Base-by-base conservation (phyloP, 495 filamentous ascomycete genomes). In the Staphylotrichum longicolle region DNA sequence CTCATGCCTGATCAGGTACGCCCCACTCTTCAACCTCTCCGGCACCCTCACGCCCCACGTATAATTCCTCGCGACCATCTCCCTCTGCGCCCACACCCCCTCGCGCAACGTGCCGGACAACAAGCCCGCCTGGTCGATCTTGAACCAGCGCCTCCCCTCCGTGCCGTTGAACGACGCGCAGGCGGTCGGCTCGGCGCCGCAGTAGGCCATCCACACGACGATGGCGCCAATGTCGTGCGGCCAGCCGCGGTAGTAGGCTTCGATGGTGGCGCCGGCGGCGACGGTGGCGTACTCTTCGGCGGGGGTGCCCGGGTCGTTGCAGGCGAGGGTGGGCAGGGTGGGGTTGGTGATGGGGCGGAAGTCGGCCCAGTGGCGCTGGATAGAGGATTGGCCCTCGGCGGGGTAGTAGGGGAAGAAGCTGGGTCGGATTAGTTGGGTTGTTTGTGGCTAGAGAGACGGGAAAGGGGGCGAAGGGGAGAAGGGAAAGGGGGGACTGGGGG, bases 341-440 rank as follows among this genome's bases (percentile, higher is more conserved):
- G 7, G 6, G 27, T 54, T 35, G 20, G 14, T 5, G 39, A 54
- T 54, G 37, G 52, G 52, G 39, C 52, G 15, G 39, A 54, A 54
- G 52, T 54, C 52, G 6, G 20, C 7, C 52, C 52, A 54, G 27
- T 54, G 52, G 3, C 52, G 52, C 14, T 54, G 52, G 52, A 42
- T 54, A 9, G 52, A 54, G 9, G 15, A 30, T 12, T 54, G 52
- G 8, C 15, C 15, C 8, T 41, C 52, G 15, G 52, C 52, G 15
- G 52, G 52, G 7, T 54, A 54, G 12, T 54, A 54, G 7, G 52
- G 52, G 52, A 54, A 54, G 12, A 54, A 54, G 0, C 52, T 54
- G 15, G 35, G 6, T 5, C 5, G 34, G 10, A n/a, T 14, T 20
- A 42, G 35, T 40, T 11, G 50, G 9, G 35, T 3, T 10, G 14